Base-by-base conservation (phyloP, 768 basidiomycete genomes). In the Hericium erinaceus region DNA sequence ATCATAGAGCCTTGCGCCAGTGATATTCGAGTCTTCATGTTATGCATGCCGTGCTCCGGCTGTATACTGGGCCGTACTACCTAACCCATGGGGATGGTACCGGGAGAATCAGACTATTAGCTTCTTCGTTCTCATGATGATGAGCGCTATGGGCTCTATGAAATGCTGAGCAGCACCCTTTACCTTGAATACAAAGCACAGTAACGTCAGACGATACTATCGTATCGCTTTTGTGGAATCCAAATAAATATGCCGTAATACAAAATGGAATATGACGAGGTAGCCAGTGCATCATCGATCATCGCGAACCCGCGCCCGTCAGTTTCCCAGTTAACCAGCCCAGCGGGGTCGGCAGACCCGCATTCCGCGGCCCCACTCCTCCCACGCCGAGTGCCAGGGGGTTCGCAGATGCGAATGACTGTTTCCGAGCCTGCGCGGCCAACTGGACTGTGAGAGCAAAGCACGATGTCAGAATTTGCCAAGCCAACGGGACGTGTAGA, bases 241-340 rank as follows among this genome's bases (percentile, higher is more conserved):
- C 8, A 2, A 51, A 51, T 9, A 38, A 16, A 33, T n/a, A 12
- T 15, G 4, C 4, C 37, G 18, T 8, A 9, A 4, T 33, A 7
- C 33, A 33, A 33, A 10, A 33, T 33, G 9, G 6, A 33, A 33
- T 10, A 33, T 10, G 6, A 33, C 33, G 9, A 33, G 6, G 33
- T 33, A 33, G 33, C 33, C 33, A 33, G 33, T 53, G 13, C 11
- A 51, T 63, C 63, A 77, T 53, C 79, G 70, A 51, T 63, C 63
- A 77, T 53, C 79, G 70, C 50, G 82, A 76, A 56, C 84, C 78
- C 39, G 78, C 83, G 39, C 87, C 86, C 6, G 85, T 79, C 57
- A 92, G 69, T 68, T 81, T 89, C 46, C 80, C 84, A 20, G 90
- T 85, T 53, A 92, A 68, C 90, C 90, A 92, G 7, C 83, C 86